A percentile compares a stretch with the other conserved stretches of the same genome.
Evolutionary conservation across 495 filamentous ascomycete species (phyloP).

Genomic region (Hyaloscypha bicolor): DNA sequence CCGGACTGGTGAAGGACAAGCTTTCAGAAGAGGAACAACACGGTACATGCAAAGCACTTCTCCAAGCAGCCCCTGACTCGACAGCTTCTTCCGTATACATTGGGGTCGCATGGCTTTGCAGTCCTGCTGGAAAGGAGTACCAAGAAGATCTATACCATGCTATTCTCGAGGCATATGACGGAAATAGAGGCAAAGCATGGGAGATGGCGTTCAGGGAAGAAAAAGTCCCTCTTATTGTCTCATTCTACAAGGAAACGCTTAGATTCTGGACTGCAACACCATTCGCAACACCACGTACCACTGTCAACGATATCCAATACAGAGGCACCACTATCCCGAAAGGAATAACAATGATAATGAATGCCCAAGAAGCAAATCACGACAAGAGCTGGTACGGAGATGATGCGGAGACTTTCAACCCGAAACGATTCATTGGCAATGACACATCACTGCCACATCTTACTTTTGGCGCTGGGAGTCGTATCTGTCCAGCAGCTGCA

Average conservation of each 20-base stretch:
- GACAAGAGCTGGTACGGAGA: constrained; percentile 12
- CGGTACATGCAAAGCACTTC: constrained; percentile 5
- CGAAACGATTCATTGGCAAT: constrained; percentile 5
- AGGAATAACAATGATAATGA: constrained; percentile 16
- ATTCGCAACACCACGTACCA: constrained; percentile 10
- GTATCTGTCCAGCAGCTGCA: constrained; percentile 9
- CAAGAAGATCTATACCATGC: constrained; percentile 10
- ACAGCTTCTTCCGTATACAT: constrained; percentile 6
- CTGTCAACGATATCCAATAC: constrained; percentile 9
- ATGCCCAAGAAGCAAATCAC: constrained; percentile 17
- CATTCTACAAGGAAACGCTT: constrained; percentile 16
- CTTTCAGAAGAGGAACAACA: constrained; percentile 6
- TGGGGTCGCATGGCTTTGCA: constrained; percentile 12
- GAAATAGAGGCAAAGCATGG: constrained; percentile 16
- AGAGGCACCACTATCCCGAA: constrained; percentile 15
- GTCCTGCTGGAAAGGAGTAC: constrained; percentile 7
- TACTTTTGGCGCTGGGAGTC: constrained; percentile 11
- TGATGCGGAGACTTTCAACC: constrained; percentile 14
- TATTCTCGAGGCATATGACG: constrained; percentile 12
- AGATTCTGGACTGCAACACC: constrained; percentile 16
- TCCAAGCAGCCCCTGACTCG: constrained; percentile 19
- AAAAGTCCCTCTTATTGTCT: constrained; percentile 6
- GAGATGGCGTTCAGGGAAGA: constrained; percentile 19
- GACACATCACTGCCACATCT: constrained; percentile 4
- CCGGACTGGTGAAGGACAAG: constrained; percentile 10